phyloP scores from a whole-genome alignment of 805 yeast species.

The Candida caryicola region DNA sequence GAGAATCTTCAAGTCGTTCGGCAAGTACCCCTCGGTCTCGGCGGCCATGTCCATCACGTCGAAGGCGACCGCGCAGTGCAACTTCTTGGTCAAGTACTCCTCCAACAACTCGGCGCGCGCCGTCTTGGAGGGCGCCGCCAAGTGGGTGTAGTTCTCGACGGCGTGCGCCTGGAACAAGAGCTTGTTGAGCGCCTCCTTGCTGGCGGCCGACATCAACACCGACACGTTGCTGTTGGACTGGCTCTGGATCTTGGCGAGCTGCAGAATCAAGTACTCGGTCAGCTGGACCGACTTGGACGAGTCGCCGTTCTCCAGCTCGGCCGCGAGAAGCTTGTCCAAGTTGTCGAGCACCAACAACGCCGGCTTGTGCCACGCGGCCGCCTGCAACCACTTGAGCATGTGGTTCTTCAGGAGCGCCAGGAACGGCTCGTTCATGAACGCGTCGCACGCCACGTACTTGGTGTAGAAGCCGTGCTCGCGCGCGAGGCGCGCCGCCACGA shows the following conservation, averaged over 20 bases:
- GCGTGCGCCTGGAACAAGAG: constrained; percentile 65
- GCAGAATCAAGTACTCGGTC: constrained; percentile 53
- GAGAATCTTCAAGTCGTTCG: constrained; percentile 72
- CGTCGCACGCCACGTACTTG: constrained; percentile 51
- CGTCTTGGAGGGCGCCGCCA: constrained; percentile 68
- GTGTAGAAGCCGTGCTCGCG: constrained; percentile 43
- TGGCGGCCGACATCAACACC: constrained; percentile 58
- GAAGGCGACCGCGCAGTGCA: constrained; percentile 34
- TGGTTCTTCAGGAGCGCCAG: constrained; percentile 44
- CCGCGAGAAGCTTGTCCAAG: constrained; percentile 67
- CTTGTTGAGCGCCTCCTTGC: constrained; percentile 64
- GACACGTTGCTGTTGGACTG: constrained; percentile 49
- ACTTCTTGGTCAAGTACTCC: constrained; percentile 30
- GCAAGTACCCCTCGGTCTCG: constrained; percentile 87
- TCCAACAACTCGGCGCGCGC: constrained; percentile 50
- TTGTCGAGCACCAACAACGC: constrained; percentile 74
- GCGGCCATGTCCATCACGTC: constrained; percentile 46
- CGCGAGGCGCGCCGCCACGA: constrained; percentile 37
- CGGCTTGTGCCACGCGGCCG: constrained; percentile 75
- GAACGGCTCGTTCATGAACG: constrained; percentile 53
- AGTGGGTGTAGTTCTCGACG: constrained; percentile 56
- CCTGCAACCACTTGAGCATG: constrained; percentile 43
- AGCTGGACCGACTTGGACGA: constrained; percentile 61
- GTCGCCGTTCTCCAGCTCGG: constrained; percentile 60
- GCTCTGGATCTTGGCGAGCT: constrained; percentile 42